Evolutionary conservation across 495 filamentous ascomycete species (phyloP), one percentile per base, ranked within the genome.

Genomic region (Penicillium paxilli): DNA sequence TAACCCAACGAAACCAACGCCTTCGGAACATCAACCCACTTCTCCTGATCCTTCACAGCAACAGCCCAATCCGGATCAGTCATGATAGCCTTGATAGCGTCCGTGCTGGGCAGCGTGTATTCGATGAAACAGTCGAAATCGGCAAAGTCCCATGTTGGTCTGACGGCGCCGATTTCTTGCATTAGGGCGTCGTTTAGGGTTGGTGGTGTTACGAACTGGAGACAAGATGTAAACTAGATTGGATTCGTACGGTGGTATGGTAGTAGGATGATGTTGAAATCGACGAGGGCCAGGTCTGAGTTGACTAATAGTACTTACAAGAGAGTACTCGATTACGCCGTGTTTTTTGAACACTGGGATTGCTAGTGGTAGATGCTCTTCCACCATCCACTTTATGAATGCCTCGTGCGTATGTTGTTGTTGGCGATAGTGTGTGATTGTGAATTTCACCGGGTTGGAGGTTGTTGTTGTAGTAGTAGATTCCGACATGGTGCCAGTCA

Each of bases 121-220:
- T 70, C 64, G 38, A 70, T 67, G 35, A 67, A 60, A 44, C 64
- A 69, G 57, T 69, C 66, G 30, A 54, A 69, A 33, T 67, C 64
- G 38, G 66, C 66, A 32, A 56, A 60, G 10, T 69, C 58, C 65
- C 67, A 70, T 22, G 42, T 54, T 4, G 65, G 48, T 4, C 53
- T 38, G 22, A 50, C 0, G 30, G 37, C 48, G 5, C 38, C 55
- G 21, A 70, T 50, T n/a, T 52, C 45, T 35, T 55, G 42, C 33
- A 61, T 65, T 16, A 69, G 16, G 22, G 48, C 44, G 16, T 41
- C 35, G 48, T 66, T 68, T 16, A 68, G 54, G 45, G 48, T 20
- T 28, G 65, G 37, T 16, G 65, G 65, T 12, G 65, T 68, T 20
- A 57, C 63, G 50, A 66, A 68, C 65, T 68, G 17, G 14, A 16